phyloP scores from a whole-genome alignment of 225 moss, liverwort and hornwort genomes.

The Polytrichum commune region DNA sequence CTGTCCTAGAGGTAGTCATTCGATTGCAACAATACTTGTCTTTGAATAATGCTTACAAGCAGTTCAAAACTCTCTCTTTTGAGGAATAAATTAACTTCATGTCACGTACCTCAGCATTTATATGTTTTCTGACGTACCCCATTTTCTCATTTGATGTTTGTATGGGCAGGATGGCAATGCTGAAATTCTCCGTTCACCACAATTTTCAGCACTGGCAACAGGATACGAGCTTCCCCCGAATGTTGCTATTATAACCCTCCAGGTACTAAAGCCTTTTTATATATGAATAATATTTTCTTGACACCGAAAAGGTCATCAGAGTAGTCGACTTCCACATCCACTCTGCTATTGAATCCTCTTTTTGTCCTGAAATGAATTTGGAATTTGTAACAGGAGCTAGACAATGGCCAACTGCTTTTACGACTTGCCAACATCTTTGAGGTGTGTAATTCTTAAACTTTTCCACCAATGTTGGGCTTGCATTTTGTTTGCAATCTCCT shows the following conservation, averaged over 20 bases:
- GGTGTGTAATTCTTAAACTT: constrained; percentile 28
- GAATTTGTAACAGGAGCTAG: constrained; percentile 53
- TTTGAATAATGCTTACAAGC: too few species aligned
- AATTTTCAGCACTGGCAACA: constrained; percentile 52
- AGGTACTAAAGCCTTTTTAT: constrained; percentile 37
- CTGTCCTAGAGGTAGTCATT: constrained; percentile 67
- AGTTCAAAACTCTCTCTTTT: too few species aligned
- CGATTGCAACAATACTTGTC: neutral
- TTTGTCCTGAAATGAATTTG: too few species aligned
- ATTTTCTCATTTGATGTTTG: neutral
- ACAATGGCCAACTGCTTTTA: constrained; percentile 58
- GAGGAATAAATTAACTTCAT: too few species aligned
- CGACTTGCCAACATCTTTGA: constrained; percentile 90
- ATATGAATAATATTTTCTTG: too few species aligned
- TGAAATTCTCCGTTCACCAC: constrained; percentile 37
- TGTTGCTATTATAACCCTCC: constrained; percentile 83
- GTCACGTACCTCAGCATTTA: too few species aligned
- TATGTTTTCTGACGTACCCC: neutral
- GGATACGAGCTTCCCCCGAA: constrained; percentile 84
- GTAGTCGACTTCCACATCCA: too few species aligned
- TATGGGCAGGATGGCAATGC: constrained; percentile 51
- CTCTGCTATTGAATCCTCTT: too few species aligned
- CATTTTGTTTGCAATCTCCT: too few species aligned
- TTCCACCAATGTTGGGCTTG: too few species aligned
- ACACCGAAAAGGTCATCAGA: too few species aligned